Percentiles rank a stretch among this genome's conserved stretches.
These are phyloP conservation scores for Saxophila tyrrhenica DNA, from an alignment of 495 filamentous ascomycete genomes.

Conservation along the genomic window DNA sequence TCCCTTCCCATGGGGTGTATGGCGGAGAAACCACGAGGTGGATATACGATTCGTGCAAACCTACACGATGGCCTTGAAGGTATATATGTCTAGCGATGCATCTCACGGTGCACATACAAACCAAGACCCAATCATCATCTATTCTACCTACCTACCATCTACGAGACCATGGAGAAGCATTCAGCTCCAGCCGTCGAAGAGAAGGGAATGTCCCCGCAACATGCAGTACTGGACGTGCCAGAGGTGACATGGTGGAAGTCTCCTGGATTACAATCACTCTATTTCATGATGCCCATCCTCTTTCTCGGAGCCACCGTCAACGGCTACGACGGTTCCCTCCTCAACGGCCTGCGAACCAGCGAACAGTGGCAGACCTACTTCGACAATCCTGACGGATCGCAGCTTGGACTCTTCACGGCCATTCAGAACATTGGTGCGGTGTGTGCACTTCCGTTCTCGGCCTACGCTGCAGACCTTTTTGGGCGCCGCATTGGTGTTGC, in stretches of 20 bases:
- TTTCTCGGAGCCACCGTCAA: slow-evolving; percentile 54
- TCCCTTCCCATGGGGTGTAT: neutral
- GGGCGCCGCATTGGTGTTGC: slow-evolving; percentile 46
- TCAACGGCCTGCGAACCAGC: slow-evolving; percentile 57
- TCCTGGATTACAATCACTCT: slow-evolving; percentile 25
- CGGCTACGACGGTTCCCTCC: slow-evolving; percentile 61
- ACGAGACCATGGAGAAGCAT: neutral
- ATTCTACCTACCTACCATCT: too few relatives aligned
- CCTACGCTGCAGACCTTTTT: slow-evolving; percentile 55
- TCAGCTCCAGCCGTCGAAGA: neutral
- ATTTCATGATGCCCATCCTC: slow-evolving; percentile 33
- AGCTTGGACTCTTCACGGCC: slow-evolving; percentile 20
- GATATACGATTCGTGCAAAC: neutral
- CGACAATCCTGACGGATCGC: slow-evolving; percentile 31
- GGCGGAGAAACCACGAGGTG: neutral
- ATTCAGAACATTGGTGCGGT: slow-evolving; percentile 53
- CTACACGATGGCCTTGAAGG: neutral
- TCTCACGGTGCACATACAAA: too few relatives aligned
- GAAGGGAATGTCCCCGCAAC: neutral
- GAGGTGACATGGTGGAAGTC: slow-evolving; percentile 28
- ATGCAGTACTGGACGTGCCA: neutral
- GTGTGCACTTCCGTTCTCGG: slow-evolving; percentile 53
- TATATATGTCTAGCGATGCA: neutral
- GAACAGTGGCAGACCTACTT: slow-evolving; percentile 42
- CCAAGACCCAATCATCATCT: too few relatives aligned